Base-by-base conservation (phyloP, 1,284 basidiomycete genomes). In the Crucibulum parvulum region DNA sequence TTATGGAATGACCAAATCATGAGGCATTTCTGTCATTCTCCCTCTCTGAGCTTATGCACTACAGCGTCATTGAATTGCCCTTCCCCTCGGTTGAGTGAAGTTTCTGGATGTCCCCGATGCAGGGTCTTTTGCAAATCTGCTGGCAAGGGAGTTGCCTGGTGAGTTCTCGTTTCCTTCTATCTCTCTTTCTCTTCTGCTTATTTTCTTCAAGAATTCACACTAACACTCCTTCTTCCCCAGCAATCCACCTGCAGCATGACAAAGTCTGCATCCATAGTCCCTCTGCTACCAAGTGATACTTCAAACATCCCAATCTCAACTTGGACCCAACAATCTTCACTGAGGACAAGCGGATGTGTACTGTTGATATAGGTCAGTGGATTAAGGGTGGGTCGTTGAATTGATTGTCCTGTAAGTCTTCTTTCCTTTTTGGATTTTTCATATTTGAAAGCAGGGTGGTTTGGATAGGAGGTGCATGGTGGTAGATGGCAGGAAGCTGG, bases 351-450 rank as follows among this genome's bases (percentile, higher is more conserved):
- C 96, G 93, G 93, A 79, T 96, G 72, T 84, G 92, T 69, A 96
- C 95, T 0, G 95, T 95, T 37, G 95, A 97, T 72, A 86, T 97
- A 45, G 92, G 91, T 0, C 90, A 90, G 75, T 97, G 94, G 93
- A 96, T 97, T 72, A 63, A 81, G 2, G 91, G 97, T 70, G 95
- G 94, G 18, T 95, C 94, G 3, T 75, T 97, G 37, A 85, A 18
- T 75, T 97, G 62, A 91, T 96, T 69, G 95, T 97, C 74, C 86
- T 92, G 83, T 87, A 64, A 59, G 84, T 45, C 9, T n/a, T 46
- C 51, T 31, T 31, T 5, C 31, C 31, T 31, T 31, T n/a, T 31
- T 5, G 5, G 5, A 5, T 31, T 31, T 5, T 31, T 31, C 1
- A 31, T 31, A 5, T 31, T 31, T 31, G 31, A 31, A 31, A 31